These are phyloP conservation scores for Coniochaeta sp. DNA, from an alignment of 2,329 filamentous ascomycete species.

Conservation along the genomic window DNA sequence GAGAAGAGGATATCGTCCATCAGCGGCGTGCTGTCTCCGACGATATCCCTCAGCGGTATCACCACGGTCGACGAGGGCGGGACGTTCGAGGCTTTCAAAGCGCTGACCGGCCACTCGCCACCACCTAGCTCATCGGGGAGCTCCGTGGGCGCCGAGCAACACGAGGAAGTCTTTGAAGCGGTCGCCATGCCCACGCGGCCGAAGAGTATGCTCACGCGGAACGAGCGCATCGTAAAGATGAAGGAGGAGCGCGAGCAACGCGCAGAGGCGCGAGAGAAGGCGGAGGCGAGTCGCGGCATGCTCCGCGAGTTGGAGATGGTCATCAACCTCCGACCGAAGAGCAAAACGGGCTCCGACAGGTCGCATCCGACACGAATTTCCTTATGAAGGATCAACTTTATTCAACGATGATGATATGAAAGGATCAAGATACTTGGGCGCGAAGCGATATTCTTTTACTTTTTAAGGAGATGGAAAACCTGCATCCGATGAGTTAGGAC, in stretches of 20 bases:
- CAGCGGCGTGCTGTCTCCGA: constrained; percentile 51
- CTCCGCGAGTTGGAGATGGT: constrained; percentile 87
- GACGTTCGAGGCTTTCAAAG: constrained; percentile 59
- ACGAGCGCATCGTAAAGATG: constrained; percentile 83
- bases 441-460: not conserved
- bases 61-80: constrained; percentile 51
- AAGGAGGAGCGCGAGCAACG: constrained; percentile 77
- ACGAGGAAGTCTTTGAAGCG: constrained; percentile 84
- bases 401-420: constrained; percentile 2
- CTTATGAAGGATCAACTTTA: constrained; percentile 25
- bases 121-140: constrained; percentile 42
- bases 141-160: constrained; percentile 50
- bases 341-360: constrained; percentile 14
- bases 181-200: constrained; percentile 68
- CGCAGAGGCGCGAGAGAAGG: constrained; percentile 62
- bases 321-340: constrained; percentile 51
- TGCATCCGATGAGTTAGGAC: not conserved
- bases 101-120: constrained; percentile 65
- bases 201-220: constrained; percentile 66
- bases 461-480: not conserved
- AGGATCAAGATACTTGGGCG: not conserved
- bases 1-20: constrained; percentile 62
- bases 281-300: constrained; percentile 82
- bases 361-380: constrained; percentile 28
- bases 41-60: constrained; percentile 59